A percentile compares a stretch with the other conserved stretches of the same genome.
Conservation (phyloP, 177 flowering plant species). For the Tripterygium wilfordii region DNA sequence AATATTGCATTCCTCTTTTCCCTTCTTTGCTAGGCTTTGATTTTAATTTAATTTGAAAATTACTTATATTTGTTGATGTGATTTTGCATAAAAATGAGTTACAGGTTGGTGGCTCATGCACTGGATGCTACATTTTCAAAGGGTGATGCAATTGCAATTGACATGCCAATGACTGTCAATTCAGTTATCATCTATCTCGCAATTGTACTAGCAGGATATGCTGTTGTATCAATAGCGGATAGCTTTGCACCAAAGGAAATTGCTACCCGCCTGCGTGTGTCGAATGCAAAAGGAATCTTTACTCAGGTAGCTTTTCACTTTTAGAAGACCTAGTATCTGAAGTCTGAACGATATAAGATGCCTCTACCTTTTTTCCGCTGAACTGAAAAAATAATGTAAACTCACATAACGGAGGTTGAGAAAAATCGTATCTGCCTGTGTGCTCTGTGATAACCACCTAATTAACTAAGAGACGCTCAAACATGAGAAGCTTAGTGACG, state of each 20-base stretch:
- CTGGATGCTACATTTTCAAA: constrained; percentile 60
- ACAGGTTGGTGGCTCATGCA: constrained; percentile 91
- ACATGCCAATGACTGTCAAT: constrained; percentile 89
- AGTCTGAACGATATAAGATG: too few species aligned
- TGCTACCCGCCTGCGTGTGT: constrained; percentile 71
- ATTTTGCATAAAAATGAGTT: too few species aligned
- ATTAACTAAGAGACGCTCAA: too few species aligned
- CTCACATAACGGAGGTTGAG: too few species aligned
- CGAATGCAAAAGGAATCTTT: constrained; percentile 89
- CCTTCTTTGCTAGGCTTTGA: too few species aligned
- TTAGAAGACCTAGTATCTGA: too few species aligned
- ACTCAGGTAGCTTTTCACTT: constrained; percentile 56
- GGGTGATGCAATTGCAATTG: constrained; percentile 93
- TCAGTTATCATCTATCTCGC: constrained; percentile 87
- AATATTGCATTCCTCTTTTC: not conserved
- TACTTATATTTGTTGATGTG: too few species aligned
- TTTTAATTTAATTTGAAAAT: too few species aligned
- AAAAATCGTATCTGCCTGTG: too few species aligned
- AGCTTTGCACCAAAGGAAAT: constrained; percentile 91
- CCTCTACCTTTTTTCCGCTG: not conserved
- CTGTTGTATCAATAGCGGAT: constrained; percentile 95
- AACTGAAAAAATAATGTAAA: too few species aligned
- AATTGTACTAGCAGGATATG: constrained; percentile 70
- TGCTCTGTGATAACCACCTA: too few species aligned
- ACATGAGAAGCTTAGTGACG: too few species aligned